Conservation (phyloP, 345 rosid species). For the Euclidium syriacum region DNA sequence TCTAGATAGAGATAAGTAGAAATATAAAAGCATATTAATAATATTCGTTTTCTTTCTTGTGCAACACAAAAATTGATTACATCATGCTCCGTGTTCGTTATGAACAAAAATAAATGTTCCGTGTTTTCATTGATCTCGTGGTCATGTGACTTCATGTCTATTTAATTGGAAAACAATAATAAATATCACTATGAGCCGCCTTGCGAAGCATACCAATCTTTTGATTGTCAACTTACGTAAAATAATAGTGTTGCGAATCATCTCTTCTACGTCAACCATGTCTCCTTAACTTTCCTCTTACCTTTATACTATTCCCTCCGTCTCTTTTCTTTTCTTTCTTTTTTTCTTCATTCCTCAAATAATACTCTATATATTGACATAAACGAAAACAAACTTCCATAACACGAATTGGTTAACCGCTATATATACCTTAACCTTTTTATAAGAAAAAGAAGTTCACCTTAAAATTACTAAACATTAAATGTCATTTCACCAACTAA, state of each 20-base stretch:
- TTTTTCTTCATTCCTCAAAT: background rate
- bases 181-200: constrained; percentile 8
- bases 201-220: constrained; percentile 21
- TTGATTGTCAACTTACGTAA: constrained; percentile 1
- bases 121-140: background rate
- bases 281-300: constrained; percentile 8
- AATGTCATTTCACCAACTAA: no score
- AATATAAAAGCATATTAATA: background rate
- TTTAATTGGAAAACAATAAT: background rate
- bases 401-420: background rate
- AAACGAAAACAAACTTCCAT: no score
- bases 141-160: background rate
- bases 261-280: constrained; percentile 29
- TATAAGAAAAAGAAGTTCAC: no score
- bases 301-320: background rate
- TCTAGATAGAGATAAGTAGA: background rate
- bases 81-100: background rate
- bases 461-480: no score
- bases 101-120: background rate
- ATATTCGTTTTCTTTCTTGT: no score
- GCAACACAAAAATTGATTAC: no score
- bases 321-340: background rate
- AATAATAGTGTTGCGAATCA: background rate
- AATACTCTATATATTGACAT: no score
- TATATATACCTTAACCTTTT: no score